Conservation (phyloP, 768 basidiomycete species). For the Butyriboletus loyo region DNA sequence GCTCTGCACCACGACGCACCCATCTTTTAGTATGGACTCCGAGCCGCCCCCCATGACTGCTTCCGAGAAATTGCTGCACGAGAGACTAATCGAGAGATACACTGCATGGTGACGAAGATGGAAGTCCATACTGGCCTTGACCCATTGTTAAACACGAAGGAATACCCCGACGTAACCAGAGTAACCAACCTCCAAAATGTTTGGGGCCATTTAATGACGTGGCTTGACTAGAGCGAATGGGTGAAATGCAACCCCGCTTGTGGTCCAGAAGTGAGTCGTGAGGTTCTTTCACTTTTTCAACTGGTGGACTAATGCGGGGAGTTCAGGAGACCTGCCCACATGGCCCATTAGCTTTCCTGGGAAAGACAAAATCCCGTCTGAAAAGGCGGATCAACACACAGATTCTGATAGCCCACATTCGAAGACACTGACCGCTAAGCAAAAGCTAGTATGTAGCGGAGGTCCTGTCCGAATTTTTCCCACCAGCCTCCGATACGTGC, state of each 20-base stretch:
- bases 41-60: conserved; percentile 15
- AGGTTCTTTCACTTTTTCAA: neutral
- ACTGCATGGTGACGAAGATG: conserved; percentile 41
- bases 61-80: conserved; percentile 28
- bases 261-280: conserved; percentile 35
- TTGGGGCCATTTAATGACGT: conserved; percentile 44
- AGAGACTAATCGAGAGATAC: conserved; percentile 43
- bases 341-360: conserved; percentile 17
- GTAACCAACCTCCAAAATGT: conserved; percentile 8
- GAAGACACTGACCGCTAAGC: neutral
- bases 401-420: neutral
- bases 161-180: neutral
- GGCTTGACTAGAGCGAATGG: conserved; percentile 55
- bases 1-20: conserved; percentile 31
- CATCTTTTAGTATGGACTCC: conserved; percentile 3
- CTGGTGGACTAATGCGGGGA: neutral
- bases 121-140: conserved; percentile 28
- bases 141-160: conserved; percentile 2
- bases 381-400: neutral
- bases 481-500: neutral
- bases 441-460: neutral
- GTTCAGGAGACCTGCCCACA: conserved; percentile 19
- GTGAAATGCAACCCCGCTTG: conserved; percentile 46
- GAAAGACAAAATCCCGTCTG: neutral
- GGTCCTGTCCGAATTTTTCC: neutral